Evolutionary conservation across 2,329 filamentous ascomycete genomes (phyloP).

Genomic region (Pseudogymnoascus sp.): DNA sequence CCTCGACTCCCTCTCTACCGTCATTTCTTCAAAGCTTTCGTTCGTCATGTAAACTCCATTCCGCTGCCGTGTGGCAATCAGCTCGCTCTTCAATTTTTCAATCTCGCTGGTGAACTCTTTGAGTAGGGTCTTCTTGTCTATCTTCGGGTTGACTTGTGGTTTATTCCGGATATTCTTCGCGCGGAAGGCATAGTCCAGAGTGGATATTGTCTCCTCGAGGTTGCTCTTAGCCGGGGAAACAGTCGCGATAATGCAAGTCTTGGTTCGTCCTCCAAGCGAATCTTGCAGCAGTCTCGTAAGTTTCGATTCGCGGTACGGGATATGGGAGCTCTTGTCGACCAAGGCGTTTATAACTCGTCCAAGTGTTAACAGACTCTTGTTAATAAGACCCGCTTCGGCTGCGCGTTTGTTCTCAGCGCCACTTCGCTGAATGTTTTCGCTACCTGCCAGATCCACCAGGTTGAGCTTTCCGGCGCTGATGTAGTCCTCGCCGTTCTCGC

Average conservation of each 20-base stretch:
- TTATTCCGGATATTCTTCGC: slow-evolving; percentile 99
- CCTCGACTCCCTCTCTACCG: slow-evolving; percentile 83
- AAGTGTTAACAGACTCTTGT: slow-evolving; percentile 91
- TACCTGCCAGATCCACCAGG: slow-evolving; percentile 90
- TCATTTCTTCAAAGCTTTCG: slow-evolving; percentile 85
- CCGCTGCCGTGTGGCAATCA: slow-evolving; percentile 85
- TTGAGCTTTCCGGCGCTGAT: slow-evolving; percentile 91
- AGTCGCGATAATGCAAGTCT: slow-evolving; percentile 98
- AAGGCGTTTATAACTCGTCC: slow-evolving; percentile 96
- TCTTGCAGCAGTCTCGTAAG: slow-evolving; percentile 92
- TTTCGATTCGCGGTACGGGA: slow-evolving; percentile 90
- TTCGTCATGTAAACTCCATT: slow-evolving; percentile 93
- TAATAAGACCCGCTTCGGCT: slow-evolving; percentile 91
- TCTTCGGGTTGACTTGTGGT: slow-evolving; percentile 84
- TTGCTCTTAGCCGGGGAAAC: slow-evolving; percentile 93
- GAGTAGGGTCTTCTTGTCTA: slow-evolving; percentile 88
- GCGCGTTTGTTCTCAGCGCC: slow-evolving; percentile 98
- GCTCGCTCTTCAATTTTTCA: slow-evolving; percentile 86
- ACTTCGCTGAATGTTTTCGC: slow-evolving; percentile 94
- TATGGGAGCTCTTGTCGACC: slow-evolving; percentile 82
- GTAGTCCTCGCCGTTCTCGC: slow-evolving; percentile 81
- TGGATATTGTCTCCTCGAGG: slow-evolving; percentile 95
- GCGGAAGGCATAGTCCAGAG: slow-evolving; percentile 92
- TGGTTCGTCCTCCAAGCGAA: slow-evolving; percentile 88
- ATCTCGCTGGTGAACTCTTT: slow-evolving; percentile 89